Conservation (phyloP, 352 stramenopile species). For the Phytopythium litorale region DNA sequence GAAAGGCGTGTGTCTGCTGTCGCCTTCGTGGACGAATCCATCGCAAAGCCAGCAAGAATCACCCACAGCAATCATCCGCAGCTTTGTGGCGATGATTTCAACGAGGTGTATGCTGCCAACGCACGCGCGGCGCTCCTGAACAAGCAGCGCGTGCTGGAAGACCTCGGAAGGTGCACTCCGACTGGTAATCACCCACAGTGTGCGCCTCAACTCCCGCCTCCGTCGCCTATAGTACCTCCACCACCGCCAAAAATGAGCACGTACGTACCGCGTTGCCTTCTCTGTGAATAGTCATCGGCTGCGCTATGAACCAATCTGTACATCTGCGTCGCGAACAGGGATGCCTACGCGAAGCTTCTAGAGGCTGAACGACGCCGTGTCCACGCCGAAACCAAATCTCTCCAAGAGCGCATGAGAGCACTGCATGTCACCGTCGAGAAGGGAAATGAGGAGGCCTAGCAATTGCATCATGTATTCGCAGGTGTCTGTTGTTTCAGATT, state of each 20-base stretch:
- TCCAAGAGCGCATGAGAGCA: slow-evolving; percentile 54
- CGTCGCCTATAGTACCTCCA: background rate
- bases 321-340: slow-evolving; percentile 3
- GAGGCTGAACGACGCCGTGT: slow-evolving; percentile 36
- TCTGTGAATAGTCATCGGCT: background rate
- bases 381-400: slow-evolving; percentile 41
- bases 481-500: no score
- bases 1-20: slow-evolving; percentile 24
- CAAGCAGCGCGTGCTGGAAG: slow-evolving; percentile 20
- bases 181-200: background rate
- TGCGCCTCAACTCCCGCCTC: background rate
- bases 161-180: slow-evolving; percentile 5
- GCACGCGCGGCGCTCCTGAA: slow-evolving; percentile 19
- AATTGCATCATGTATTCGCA: background rate
- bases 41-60: background rate
- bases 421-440: slow-evolving; percentile 15
- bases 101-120: slow-evolving; percentile 10
- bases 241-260: background rate
- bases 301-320: background rate
- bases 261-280: background rate
- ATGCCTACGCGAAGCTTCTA: slow-evolving; percentile 39
- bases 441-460: background rate
- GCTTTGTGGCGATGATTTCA: background rate
- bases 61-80: background rate
- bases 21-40: slow-evolving; percentile 14